phyloP scores from a whole-genome alignment of 768 basidiomycete genomes.

The Thelephora aurantiotincta region DNA sequence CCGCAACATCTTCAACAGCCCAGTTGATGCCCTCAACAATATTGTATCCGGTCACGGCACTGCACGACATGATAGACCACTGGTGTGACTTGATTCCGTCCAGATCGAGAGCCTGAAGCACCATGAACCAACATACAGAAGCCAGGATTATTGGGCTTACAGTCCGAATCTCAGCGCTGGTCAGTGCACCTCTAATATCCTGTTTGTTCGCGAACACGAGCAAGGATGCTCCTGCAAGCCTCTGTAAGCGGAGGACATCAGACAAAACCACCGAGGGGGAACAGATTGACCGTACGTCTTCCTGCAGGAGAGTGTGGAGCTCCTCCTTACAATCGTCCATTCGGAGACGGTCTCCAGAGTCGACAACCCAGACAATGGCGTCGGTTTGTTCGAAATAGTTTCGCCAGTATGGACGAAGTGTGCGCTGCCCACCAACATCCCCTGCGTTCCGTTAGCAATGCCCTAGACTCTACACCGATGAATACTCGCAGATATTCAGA shows the following conservation, averaged over 20 bases:
- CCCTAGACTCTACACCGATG: neutral
- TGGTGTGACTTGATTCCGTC: constrained; percentile 72
- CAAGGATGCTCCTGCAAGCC: constrained; percentile 89
- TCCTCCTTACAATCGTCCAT: constrained; percentile 86
- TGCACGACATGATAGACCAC: constrained; percentile 86
- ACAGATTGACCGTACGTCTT: constrained; percentile 55
- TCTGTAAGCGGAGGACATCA: constrained; percentile 28
- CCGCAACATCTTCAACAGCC: constrained; percentile 82
- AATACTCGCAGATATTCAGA: constrained; percentile 59
- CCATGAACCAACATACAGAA: neutral
- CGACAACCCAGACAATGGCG: constrained; percentile 97
- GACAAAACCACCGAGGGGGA: neutral
- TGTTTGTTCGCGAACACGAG: constrained; percentile 98
- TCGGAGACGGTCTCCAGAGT: constrained; percentile 83
- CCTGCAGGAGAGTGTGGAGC: constrained; percentile 70
- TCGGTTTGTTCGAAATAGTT: constrained; percentile 99
- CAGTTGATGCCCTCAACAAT: constrained; percentile 80
- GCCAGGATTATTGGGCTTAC: constrained; percentile 30
- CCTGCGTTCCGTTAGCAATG: constrained; percentile 30
- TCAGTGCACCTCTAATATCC: constrained; percentile 82
- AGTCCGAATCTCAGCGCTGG: constrained; percentile 65
- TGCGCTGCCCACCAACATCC: constrained; percentile 97
- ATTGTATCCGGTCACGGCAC: constrained; percentile 81
- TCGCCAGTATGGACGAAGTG: constrained; percentile 93
- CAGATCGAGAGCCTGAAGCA: constrained; percentile 61